Conservation (phyloP, 1,284 basidiomycete species). For the Rhodotorula sp. region DNA sequence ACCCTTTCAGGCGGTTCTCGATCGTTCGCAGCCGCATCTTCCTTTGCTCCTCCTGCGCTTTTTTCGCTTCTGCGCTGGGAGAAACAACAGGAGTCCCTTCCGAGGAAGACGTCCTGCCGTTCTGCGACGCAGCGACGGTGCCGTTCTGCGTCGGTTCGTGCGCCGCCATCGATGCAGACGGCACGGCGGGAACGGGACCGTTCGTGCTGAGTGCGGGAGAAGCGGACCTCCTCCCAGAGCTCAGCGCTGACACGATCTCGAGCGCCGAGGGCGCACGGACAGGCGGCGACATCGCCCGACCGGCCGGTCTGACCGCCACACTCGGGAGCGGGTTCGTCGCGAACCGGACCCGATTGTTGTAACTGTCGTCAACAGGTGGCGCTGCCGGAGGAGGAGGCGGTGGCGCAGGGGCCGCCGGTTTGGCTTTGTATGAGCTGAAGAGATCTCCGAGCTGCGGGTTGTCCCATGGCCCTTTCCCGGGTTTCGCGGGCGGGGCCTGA, state of each 20-base stretch:
- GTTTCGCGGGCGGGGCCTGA: no score
- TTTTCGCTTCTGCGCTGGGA: no score
- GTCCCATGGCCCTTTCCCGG: no score
- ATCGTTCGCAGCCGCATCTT: background rate
- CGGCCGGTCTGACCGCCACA: background rate
- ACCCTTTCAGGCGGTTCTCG: constrained; percentile 7
- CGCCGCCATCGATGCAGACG: no score
- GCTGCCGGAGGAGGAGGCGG: background rate
- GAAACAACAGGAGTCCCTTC: no score
- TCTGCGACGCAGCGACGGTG: no score
- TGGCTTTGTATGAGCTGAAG: background rate
- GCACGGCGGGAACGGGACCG: no score
- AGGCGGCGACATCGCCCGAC: background rate
- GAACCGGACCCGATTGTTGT: background rate
- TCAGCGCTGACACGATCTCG: background rate
- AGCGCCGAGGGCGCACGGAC: background rate
- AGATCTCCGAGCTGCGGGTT: background rate
- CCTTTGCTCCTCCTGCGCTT: background rate
- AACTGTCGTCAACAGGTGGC: background rate
- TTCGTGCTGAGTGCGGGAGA: background rate
- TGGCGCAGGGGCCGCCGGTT: background rate
- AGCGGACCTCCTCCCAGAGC: background rate
- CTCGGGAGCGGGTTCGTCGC: background rate
- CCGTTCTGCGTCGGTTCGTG: no score
- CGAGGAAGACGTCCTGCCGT: no score